A percentile compares a stretch with the other conserved stretches of the same genome.
These are phyloP conservation scores for Pistacia integerrima DNA, from an alignment of 345 rosid species.

Conservation along the genomic window DNA sequence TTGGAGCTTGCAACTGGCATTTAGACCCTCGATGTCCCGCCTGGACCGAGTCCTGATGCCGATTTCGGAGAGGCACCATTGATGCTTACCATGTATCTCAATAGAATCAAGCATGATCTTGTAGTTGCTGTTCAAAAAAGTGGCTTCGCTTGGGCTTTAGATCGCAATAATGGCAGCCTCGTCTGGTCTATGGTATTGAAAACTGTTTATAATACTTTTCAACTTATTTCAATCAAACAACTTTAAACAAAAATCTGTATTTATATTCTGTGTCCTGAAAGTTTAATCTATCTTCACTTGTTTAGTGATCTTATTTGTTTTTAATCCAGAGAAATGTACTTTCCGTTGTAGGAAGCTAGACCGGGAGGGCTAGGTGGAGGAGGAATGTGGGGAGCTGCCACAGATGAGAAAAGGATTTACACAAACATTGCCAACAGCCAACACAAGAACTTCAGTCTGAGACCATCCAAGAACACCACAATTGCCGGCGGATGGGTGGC, in stretches of 20 bases:
- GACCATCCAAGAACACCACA: constrained; percentile 18
- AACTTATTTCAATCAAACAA: too few species aligned
- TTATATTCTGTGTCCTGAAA: too few species aligned
- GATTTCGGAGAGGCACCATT: constrained; percentile 41
- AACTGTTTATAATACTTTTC: too few species aligned
- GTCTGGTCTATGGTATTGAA: constrained; percentile 28
- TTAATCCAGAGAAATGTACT: too few species aligned
- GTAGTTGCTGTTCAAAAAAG: constrained; percentile 36
- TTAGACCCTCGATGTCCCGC: constrained; percentile 31
- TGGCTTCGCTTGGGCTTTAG: constrained; percentile 37
- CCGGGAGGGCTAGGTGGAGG: constrained; percentile 30
- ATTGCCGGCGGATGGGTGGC: constrained; percentile 36
- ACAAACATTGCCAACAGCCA: constrained; percentile 28
- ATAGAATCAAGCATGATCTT: constrained; percentile 21
- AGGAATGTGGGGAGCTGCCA: constrained; percentile 37
- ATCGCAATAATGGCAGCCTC: constrained; percentile 26
- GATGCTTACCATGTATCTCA: constrained; percentile 19
- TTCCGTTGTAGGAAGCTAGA: constrained; percentile 23
- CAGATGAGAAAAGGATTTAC: constrained; percentile 25
- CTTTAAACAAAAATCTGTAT: too few species aligned
- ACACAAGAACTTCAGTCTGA: constrained; percentile 22
- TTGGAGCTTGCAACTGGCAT: constrained; percentile 22
- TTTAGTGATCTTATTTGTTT: neutral
- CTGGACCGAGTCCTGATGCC: constrained; percentile 35
- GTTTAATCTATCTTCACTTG: too few species aligned